Conservation (phyloP, 116 monocot genomes). For the Trichopus zeylanicus region DNA sequence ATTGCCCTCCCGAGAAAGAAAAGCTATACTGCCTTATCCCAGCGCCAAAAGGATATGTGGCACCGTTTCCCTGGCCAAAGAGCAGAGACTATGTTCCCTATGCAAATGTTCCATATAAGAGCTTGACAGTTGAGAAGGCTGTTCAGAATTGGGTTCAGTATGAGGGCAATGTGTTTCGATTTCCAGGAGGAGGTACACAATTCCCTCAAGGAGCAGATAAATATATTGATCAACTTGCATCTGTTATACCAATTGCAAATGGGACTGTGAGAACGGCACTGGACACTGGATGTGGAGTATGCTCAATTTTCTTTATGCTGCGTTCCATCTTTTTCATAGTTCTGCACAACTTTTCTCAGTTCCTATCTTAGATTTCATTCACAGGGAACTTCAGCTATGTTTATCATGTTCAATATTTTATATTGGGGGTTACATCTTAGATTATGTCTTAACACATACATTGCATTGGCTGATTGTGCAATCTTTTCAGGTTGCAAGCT, state of each 20-base stretch:
- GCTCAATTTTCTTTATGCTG: constrained; percentile 9
- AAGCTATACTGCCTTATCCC: constrained; percentile 71
- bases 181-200: constrained; percentile 81
- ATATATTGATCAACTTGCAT: constrained; percentile 70
- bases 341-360: no score
- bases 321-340: no score
- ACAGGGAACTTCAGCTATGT: no score
- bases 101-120: constrained; percentile 80
- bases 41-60: constrained; percentile 67
- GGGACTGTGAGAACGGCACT: constrained; percentile 69
- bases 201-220: constrained; percentile 79
- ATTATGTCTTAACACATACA: background rate
- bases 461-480: background rate
- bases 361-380: no score
- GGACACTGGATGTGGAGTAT: constrained; percentile 85
- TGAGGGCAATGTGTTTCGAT: constrained; percentile 69
- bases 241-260: constrained; percentile 62
- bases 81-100: constrained; percentile 72
- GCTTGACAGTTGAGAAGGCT: constrained; percentile 83
- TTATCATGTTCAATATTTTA: no score
- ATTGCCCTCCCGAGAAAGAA: constrained; percentile 55
- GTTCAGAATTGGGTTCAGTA: constrained; percentile 84
- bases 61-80: constrained; percentile 82
- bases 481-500: constrained; percentile 59
- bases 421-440: background rate